Conservation (phyloP, 2,329 filamentous ascomycete species). For the Monosporascus sp. region DNA sequence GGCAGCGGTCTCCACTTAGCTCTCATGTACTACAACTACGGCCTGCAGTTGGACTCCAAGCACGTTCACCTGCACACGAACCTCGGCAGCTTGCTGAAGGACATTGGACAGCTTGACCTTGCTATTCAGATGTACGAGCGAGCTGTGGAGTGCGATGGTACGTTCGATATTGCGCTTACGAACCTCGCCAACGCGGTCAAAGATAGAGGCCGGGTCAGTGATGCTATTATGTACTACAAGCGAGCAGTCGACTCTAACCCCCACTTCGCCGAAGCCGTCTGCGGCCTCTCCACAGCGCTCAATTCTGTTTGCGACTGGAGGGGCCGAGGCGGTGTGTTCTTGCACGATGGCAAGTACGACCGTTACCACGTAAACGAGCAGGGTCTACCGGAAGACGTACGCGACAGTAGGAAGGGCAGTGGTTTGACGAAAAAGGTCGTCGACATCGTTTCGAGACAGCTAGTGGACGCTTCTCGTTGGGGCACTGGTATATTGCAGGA, state of each 20-base stretch:
- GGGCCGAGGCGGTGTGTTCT: slow-evolving; percentile 77
- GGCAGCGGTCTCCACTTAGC: slow-evolving; percentile 86
- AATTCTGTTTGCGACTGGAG: slow-evolving; percentile 97
- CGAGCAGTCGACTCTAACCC: slow-evolving; percentile 88
- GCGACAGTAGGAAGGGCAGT: slow-evolving; percentile 52
- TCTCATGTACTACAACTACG: slow-evolving; percentile 92
- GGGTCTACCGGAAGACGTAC: slow-evolving; percentile 76
- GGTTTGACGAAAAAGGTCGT: slow-evolving; percentile 90
- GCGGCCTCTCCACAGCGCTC: slow-evolving; percentile 86
- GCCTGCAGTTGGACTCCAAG: slow-evolving; percentile 74
- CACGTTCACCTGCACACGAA: slow-evolving; percentile 98
- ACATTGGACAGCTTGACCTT: slow-evolving; percentile 85
- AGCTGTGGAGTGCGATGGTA: slow-evolving; percentile 85
- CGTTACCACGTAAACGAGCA: slow-evolving; percentile 88
- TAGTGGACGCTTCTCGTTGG: slow-evolving; percentile 82
- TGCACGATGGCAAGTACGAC: slow-evolving; percentile 69
- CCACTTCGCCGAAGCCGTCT: slow-evolving; percentile 94
- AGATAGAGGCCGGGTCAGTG: slow-evolving; percentile 85
- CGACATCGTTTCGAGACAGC: slow-evolving; percentile 82
- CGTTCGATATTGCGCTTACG: slow-evolving; percentile 92
- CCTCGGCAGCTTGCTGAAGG: slow-evolving; percentile 88
- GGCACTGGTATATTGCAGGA: slow-evolving; percentile 65
- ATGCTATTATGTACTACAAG: slow-evolving; percentile 89
- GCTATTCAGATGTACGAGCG: slow-evolving; percentile 97
- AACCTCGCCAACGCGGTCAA: slow-evolving; percentile 98